Evolutionary conservation across 805 yeast genomes (phyloP), one percentile per base, ranked within the genome.

Genomic region (Wickerhamiella nectarea): DNA sequence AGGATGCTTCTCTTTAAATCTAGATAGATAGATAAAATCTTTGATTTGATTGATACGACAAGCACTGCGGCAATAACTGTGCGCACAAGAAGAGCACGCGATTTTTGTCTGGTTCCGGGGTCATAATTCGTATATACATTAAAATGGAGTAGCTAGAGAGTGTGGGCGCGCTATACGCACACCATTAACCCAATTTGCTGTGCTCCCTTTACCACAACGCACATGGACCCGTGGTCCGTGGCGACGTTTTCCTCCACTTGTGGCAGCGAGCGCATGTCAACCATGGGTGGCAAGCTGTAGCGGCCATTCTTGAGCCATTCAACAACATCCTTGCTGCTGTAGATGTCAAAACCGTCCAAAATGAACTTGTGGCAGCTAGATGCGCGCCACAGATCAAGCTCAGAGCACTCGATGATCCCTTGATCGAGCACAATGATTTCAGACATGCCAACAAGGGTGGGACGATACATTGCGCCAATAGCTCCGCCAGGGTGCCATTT

Each of bases 401-500:
- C 53, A n/a, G 37, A 36, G 29, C 50, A 43, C 25, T 46, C 35
- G 6, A 14, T 29, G 15, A 52, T 29, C 15, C 51, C 43, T n/a
- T 18, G 17, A 4, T 40, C 37, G 5, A 55, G 29, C 10, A 47
- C 41, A 17, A 51, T 44, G 18, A 55, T 36, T 10, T 48, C 34
- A 9, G 25, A 20, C 54, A 54, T 48, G 6, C 47, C 43, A 1
- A 36, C 26, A 9, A 44, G 15, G 22, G 33, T 29, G 12, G 33
- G 37, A 8, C 34, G 39, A 46, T 63, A 69, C 6, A 68, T 64
- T 43, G 65, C 66, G 12, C 95, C 95, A 55, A 85, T 84, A 1
- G 91, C 80, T 14, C 95, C 95, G 17, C 95, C 95, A 1, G 95
- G 95, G 55, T 85, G 95, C 56, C 79, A 72, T 48, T 71, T 71